Conservation (phyloP, 2,329 filamentous ascomycete species). For the Fusarium mundagurra region DNA sequence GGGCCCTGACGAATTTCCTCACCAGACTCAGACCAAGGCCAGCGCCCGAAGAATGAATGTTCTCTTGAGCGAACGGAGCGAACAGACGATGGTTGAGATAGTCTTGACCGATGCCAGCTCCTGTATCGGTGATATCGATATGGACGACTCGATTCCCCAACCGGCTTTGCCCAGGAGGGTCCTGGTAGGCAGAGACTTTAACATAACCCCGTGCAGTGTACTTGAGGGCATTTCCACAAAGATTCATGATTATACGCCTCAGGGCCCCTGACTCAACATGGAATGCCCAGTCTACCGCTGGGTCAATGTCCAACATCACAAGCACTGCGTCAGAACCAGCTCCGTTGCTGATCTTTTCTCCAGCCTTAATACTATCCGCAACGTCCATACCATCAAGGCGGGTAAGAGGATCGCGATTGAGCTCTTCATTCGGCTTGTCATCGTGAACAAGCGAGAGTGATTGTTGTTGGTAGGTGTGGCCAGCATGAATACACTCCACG, state of each 20-base stretch:
- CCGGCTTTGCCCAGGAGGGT: neutral
- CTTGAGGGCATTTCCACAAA: slow-evolving; percentile 71
- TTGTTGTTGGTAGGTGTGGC: slow-evolving; percentile 41
- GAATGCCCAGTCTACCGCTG: slow-evolving; percentile 61
- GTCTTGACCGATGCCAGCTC: slow-evolving; percentile 71
- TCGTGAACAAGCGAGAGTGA: slow-evolving; percentile 15
- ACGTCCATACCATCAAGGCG: slow-evolving; percentile 25
- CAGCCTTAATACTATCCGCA: neutral
- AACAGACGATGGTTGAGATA: slow-evolving; percentile 70
- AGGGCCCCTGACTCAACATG: slow-evolving; percentile 62
- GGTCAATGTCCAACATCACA: slow-evolving; percentile 52
- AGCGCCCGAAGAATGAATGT: slow-evolving; percentile 66
- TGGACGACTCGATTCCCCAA: slow-evolving; percentile 30
- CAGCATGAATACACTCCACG: slow-evolving; percentile 57
- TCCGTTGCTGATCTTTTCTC: neutral
- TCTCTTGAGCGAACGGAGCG: slow-evolving; percentile 72
- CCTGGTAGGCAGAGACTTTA: slow-evolving; percentile 42
- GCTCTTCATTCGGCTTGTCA: neutral
- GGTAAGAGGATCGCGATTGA: neutral
- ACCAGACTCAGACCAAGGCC: slow-evolving; percentile 75
- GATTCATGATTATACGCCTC: slow-evolving; percentile 68
- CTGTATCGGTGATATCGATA: slow-evolving; percentile 69
- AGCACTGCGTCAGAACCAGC: slow-evolving; percentile 24
- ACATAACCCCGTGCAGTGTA: slow-evolving; percentile 58
- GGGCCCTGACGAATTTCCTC: slow-evolving; percentile 64